Percentiles rank a stretch among this genome's conserved stretches.
Evolutionary conservation across 2,329 filamentous ascomycete genomes (phyloP).

Genomic region (Gliomastix tumulicola): DNA sequence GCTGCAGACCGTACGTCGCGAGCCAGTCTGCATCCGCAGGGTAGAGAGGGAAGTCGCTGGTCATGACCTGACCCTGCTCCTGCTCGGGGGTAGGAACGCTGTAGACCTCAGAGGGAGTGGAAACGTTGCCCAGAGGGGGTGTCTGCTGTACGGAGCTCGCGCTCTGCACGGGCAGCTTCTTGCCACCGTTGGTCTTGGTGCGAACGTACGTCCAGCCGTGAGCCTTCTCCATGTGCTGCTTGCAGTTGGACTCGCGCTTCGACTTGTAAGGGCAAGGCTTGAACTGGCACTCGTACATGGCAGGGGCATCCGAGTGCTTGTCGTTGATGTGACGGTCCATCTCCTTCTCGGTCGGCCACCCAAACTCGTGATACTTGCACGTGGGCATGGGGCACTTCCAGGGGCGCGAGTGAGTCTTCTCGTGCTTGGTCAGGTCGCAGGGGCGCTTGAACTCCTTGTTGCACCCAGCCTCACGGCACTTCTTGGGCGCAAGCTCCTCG

Average conservation of each 20-base stretch:
- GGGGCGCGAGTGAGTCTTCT: constrained; percentile 93
- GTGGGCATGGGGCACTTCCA: constrained; percentile 81
- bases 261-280: constrained; percentile 86
- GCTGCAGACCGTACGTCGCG: constrained; percentile 19
- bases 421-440: constrained; percentile 97
- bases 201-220: constrained; percentile 87
- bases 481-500: constrained; percentile 74
- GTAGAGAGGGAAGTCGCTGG: constrained; percentile 42
- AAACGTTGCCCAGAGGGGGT: constrained; percentile 54
- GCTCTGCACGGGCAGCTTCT: constrained; percentile 29
- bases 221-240: constrained; percentile 98
- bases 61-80: constrained; percentile 27
- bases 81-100: constrained; percentile 53
- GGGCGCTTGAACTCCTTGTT: constrained; percentile 91
- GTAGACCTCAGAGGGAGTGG: constrained; percentile 49
- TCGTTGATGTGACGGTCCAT: constrained; percentile 94
- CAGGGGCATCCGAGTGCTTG: constrained; percentile 77
- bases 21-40: constrained; percentile 38
- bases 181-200: constrained; percentile 85
- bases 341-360: constrained; percentile 97
- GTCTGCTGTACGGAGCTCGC: constrained; percentile 43
- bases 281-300: constrained; percentile 78
- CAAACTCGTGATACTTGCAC: constrained; percentile 86
- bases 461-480: constrained; percentile 69
- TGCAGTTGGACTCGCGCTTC: constrained; percentile 94